Conservation (phyloP, 2,329 filamentous ascomycete genomes). For the Zasmidium angulare region DNA sequence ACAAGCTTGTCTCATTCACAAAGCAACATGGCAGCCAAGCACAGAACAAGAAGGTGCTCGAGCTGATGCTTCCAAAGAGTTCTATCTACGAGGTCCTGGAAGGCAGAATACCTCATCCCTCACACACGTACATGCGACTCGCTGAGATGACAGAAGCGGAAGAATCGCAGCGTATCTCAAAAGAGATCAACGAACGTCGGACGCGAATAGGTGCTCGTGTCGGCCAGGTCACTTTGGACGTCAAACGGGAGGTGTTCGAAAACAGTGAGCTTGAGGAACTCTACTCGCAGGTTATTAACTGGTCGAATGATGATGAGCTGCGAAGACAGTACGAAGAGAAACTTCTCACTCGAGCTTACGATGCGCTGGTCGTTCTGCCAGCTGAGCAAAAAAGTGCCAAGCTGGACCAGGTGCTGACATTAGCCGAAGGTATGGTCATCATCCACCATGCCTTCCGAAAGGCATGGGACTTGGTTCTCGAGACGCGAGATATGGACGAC, state of each 20-base stretch:
- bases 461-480: conserved; percentile 87
- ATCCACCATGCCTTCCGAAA: conserved; percentile 87
- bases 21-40: conserved; percentile 68
- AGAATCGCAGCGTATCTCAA: conserved; percentile 87
- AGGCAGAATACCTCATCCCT: conserved; percentile 76
- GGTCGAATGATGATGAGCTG: conserved; percentile 82
- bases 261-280: conserved; percentile 75
- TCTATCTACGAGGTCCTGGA: conserved; percentile 80
- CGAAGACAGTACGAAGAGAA: conserved; percentile 88
- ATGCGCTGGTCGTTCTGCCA: conserved; percentile 69
- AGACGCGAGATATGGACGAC: conserved; percentile 80
- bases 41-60: conserved; percentile 75
- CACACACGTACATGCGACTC: conserved; percentile 76
- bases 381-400: conserved; percentile 68
- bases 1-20: conserved; percentile 76
- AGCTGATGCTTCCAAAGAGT: conserved; percentile 74
- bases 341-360: conserved; percentile 76
- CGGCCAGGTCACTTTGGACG: conserved; percentile 79
- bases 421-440: conserved; percentile 91
- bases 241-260: conserved; percentile 78
- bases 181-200: conserved; percentile 81
- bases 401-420: conserved; percentile 68
- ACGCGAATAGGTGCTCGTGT: conserved; percentile 83
- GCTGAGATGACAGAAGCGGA: conserved; percentile 81
- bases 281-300: conserved; percentile 83